These are phyloP conservation scores for Cajanus cajan DNA, from an alignment of 306 rosid species.

Conservation along the genomic window DNA sequence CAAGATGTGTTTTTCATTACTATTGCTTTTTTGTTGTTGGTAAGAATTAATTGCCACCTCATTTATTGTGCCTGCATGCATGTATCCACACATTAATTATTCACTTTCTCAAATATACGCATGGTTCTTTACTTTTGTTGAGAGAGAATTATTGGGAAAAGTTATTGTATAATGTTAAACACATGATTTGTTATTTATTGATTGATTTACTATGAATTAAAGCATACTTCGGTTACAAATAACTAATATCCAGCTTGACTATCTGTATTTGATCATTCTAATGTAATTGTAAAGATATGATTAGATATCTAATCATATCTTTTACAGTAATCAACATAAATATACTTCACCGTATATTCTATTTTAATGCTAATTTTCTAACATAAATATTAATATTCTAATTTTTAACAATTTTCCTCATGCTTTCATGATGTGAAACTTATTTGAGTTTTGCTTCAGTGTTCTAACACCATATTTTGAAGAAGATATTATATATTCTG, in stretches of 20 bases:
- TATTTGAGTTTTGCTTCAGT: slow-evolving; percentile 49
- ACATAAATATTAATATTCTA: background rate
- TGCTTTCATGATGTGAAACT: slow-evolving; percentile 24
- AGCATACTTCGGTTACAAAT: background rate
- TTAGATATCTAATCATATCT: no score
- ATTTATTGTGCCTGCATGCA: background rate
- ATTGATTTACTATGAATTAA: background rate
- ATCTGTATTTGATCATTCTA: background rate
- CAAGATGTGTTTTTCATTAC: background rate
- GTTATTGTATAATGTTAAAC: background rate
- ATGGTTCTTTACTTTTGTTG: background rate
- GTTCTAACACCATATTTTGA: slow-evolving; percentile 96
- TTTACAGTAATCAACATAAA: background rate
- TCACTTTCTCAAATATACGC: background rate
- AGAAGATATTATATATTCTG: slow-evolving; percentile 76
- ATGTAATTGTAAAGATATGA: no score
- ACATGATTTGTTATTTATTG: background rate
- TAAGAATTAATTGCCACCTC: background rate
- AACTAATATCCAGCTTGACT: background rate
- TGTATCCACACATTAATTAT: background rate
- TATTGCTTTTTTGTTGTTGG: background rate
- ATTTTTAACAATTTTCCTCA: background rate
- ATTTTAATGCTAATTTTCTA: background rate
- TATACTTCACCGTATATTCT: background rate
- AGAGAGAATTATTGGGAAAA: background rate